Evolutionary conservation across 495 filamentous ascomycete species (phyloP).

Genomic region (Podospora bellae-mahoneyi): DNA sequence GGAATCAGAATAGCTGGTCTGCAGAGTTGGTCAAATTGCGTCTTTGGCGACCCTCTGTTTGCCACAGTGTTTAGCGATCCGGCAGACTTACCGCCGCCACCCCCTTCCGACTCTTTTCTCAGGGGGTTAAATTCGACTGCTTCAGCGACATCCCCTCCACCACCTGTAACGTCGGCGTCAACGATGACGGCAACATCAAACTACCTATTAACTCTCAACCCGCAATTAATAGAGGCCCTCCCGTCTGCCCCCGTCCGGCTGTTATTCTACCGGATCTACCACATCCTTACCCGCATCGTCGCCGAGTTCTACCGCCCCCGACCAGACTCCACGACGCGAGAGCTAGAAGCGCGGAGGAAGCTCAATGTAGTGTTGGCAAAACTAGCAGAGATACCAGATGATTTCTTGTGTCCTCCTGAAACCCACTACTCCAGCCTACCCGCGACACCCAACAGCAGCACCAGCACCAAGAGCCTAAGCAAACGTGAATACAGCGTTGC

Average conservation of each 20-base stretch:
- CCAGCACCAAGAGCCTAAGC: slow-evolving; percentile 4
- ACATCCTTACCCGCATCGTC: slow-evolving; percentile 44
- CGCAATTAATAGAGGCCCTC: slow-evolving; percentile 37
- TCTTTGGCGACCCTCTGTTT: slow-evolving; percentile 61
- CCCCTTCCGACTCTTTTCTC: slow-evolving; percentile 44
- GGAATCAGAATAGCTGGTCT: slow-evolving; percentile 33
- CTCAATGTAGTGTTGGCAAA: slow-evolving; percentile 35
- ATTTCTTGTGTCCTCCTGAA: not conserved
- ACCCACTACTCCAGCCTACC: not conserved
- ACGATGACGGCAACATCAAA: slow-evolving; percentile 3
- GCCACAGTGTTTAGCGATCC: slow-evolving; percentile 46
- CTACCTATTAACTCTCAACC: not conserved
- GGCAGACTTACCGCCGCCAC: not conserved
- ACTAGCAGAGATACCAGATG: slow-evolving; percentile 38
- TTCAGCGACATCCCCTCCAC: slow-evolving; percentile 10
- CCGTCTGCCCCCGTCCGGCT: slow-evolving; percentile 36
- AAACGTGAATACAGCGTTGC: not conserved
- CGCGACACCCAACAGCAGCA: slow-evolving; percentile 13
- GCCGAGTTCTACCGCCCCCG: slow-evolving; percentile 48
- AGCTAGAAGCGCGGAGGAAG: slow-evolving; percentile 45
- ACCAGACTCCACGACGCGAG: slow-evolving; percentile 40
- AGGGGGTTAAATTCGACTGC: slow-evolving; percentile 26
- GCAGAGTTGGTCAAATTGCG: slow-evolving; percentile 49
- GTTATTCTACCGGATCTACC: slow-evolving; percentile 50
- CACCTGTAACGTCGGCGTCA: not conserved